A percentile compares a stretch with the other conserved stretches of the same genome.
Conservation (phyloP, 2,329 filamentous ascomycete species). For the Fusarium redolens region DNA sequence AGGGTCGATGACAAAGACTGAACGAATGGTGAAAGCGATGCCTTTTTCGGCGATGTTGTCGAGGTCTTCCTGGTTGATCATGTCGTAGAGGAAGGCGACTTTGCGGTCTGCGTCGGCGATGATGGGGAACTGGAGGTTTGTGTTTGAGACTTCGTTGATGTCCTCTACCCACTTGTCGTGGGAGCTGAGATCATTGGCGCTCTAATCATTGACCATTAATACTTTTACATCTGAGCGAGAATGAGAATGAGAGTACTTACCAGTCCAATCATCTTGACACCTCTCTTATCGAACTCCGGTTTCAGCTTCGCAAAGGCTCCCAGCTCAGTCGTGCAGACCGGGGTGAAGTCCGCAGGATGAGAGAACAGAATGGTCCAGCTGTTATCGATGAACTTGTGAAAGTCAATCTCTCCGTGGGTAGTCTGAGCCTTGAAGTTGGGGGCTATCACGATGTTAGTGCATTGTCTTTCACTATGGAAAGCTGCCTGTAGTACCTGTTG, state of each 20-base stretch:
- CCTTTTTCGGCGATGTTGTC: conserved; percentile 83
- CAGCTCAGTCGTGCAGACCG: not conserved
- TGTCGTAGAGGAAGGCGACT: conserved; percentile 5
- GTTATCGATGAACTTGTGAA: conserved; percentile 6
- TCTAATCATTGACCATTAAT: not conserved
- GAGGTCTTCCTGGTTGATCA: conserved; percentile 80
- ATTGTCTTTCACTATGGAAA: fast-evolving
- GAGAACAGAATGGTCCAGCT: conserved; percentile 8
- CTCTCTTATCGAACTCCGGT: not conserved
- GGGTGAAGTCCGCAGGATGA: not conserved
- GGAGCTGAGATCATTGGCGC: conserved; percentile 10
- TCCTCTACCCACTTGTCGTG: conserved; percentile 18
- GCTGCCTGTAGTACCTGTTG: not conserved
- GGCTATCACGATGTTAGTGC: not conserved
- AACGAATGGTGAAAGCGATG: conserved; percentile 91
- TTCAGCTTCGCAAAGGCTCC: not conserved
- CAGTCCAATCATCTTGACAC: conserved; percentile 3
- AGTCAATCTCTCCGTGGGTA: conserved; percentile 1
- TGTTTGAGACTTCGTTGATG: conserved; percentile 17
- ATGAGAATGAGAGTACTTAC: not conserved
- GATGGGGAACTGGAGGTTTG: conserved; percentile 16
- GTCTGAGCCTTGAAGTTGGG: conserved; percentile 3
- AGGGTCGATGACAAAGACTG: conserved; percentile 93
- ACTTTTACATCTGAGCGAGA: fast-evolving
- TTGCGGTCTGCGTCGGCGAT: conserved; percentile 21